These are phyloP conservation scores for Rhododendron ferrugineum DNA, from an alignment of 148 eudicot genomes.

Conservation along the genomic window DNA sequence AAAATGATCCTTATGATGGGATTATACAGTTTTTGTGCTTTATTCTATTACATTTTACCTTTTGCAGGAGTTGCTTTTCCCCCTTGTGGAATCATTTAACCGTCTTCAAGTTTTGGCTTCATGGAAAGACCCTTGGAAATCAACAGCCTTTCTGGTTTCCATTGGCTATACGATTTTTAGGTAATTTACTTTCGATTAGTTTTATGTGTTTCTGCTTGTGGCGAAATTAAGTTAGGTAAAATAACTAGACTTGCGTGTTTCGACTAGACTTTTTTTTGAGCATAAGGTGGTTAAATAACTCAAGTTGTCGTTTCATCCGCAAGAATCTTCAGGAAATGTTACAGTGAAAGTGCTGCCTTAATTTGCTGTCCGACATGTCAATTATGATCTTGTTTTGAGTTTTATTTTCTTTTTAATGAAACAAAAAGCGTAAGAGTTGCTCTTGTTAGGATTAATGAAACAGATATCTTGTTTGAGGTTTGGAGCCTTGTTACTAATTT, in stretches of 20 bases:
- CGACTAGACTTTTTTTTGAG: too few relatives aligned
- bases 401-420: neutral
- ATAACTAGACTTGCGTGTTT: too few relatives aligned
- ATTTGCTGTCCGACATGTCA: neutral
- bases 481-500: too few relatives aligned
- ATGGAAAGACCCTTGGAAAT: conserved; percentile 70
- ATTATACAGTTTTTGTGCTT: neutral
- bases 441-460: too few relatives aligned
- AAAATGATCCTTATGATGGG: neutral
- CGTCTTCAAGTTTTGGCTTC: conserved; percentile 51
- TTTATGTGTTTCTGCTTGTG: neutral
- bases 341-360: neutral
- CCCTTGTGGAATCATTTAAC: conserved; percentile 31
- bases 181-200: conserved; percentile 23
- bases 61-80: conserved; percentile 69
- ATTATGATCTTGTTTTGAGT: neutral
- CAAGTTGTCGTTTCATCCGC: neutral
- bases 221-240: neutral
- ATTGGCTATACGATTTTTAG: conserved; percentile 44
- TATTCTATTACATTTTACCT: neutral
- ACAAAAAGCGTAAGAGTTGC: too few relatives aligned
- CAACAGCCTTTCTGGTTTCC: conserved; percentile 49
- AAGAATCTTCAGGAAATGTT: neutral
- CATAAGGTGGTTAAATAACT: neutral
- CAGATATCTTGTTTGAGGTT: too few relatives aligned